These are phyloP conservation scores for Acanthamoeba healyi DNA, from an alignment of 208 protist species.

Conservation along the genomic window DNA sequence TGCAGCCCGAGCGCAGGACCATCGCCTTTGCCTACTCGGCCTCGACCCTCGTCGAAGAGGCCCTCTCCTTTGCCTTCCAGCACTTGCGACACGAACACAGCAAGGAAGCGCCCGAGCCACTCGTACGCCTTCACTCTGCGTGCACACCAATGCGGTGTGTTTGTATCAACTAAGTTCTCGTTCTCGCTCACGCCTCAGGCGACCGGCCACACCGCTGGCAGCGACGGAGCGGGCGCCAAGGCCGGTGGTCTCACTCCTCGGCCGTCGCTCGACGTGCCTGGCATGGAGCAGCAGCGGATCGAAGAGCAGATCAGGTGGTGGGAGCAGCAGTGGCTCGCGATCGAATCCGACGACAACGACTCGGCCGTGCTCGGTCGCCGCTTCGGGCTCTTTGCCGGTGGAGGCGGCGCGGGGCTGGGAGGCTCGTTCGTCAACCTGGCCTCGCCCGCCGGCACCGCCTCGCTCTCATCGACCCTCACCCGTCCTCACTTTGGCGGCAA, in stretches of 20 bases:
- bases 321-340: constrained; percentile 42
- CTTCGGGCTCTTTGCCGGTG: constrained; percentile 28
- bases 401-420: background rate
- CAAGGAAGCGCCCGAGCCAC: background rate
- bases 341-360: background rate
- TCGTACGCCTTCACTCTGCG: too few relatives aligned
- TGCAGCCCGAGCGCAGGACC: background rate
- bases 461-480: background rate
- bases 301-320: constrained; percentile 18
- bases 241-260: background rate
- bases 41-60: constrained; percentile 27
- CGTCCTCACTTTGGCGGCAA: background rate
- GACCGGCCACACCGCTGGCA: too few relatives aligned
- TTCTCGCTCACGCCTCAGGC: too few relatives aligned
- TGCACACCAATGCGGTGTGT: background rate
- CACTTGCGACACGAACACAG: background rate
- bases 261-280: background rate
- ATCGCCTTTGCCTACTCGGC: constrained; percentile 14
- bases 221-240: background rate
- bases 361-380: background rate
- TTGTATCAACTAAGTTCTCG: background rate
- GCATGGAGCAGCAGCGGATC: background rate
- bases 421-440: constrained; percentile 11
- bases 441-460: background rate
- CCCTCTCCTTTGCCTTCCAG: constrained; percentile 34